Base-by-base conservation (phyloP, 352 stramenopile genomes). In the Globisporangium viniferum region DNA sequence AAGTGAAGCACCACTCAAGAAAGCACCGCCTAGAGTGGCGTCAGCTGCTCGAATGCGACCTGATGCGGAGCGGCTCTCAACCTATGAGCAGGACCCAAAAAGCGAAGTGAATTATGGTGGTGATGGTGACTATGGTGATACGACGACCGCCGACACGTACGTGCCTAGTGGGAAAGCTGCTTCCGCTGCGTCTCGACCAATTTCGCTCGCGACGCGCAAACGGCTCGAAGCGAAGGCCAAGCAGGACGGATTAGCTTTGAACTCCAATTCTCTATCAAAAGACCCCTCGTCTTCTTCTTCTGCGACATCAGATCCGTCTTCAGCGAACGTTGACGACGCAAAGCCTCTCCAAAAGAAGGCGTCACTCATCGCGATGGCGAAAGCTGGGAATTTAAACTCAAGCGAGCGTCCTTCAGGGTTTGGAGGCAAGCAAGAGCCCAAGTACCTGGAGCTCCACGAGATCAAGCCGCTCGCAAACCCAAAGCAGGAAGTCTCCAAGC, bases 391-490 rank as follows among this genome's bases (percentile, higher is more conserved):
- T 35, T 7, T n/a, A 39, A 24, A 7, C 9, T 18, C n/a, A 12
- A 55, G 59, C 36, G 59, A 46, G 18, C 58, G 48, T 10, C 46
- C 44, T 0, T 70, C 71, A 22, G 67, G 33, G 20, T 75, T 74
- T 59, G 54, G 54, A 7, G 76, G 67, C 24, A 88, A 88, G 14
- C 81, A 91, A 64, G 84, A 92, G n/a, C 76, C 81, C 2, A 71
- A 74, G 51, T 94, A 94, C 35, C 55, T 94, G 10, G 78, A 92
- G 31, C 29, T 62, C 0, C 66, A 89, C n/a, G 83, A 94, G 62
- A 67, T 94, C 27, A 76, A 71, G 2, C 79, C 82, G n/a, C 41
- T 93, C 1, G 54, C 64, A 0, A 88, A 91, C 41, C 62, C 82
- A 0, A 92, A 90, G 46, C 79, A 91, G 27, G 79, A 90, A 7